These are phyloP conservation scores for Blepharisma undulans DNA, from an alignment of 169 alveolate genomes.

Conservation along the genomic window DNA sequence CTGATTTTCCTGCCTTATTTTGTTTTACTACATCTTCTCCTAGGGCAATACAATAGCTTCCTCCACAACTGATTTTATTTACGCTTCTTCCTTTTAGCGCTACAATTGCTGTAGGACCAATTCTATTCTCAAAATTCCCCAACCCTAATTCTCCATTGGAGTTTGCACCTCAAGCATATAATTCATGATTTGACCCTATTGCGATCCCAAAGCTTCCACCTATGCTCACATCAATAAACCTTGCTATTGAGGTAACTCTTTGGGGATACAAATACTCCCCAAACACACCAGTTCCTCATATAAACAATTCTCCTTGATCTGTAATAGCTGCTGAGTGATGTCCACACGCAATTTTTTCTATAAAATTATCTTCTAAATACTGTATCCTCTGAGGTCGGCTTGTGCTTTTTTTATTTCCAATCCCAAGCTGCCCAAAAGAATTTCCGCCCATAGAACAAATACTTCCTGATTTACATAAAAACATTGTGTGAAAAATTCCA, in stretches of 20 bases:
- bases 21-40: constrained; percentile 1
- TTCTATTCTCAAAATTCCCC: constrained; percentile 47
- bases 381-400: constrained; percentile 22
- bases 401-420: constrained; percentile 40
- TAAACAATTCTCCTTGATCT: constrained; percentile 30
- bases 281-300: constrained; percentile 60
- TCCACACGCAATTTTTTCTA: constrained; percentile 46
- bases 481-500: constrained; percentile 69
- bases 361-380: neutral
- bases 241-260: neutral
- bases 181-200: constrained; percentile 33
- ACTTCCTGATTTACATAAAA: constrained; percentile 54
- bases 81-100: neutral
- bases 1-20: neutral
- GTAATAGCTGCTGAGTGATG: constrained; percentile 54
- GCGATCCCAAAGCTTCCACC: constrained; percentile 48
- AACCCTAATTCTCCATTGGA: constrained; percentile 56
- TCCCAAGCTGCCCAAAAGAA: constrained; percentile 57
- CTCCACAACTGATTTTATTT: constrained; percentile 31
- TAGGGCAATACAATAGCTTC: constrained; percentile 28
- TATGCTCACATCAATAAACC: constrained; percentile 26
- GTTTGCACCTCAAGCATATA: constrained; percentile 62
- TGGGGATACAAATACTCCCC: constrained; percentile 54
- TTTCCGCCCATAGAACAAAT: constrained; percentile 67
- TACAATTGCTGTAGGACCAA: constrained; percentile 17